Evolutionary conservation across 140 eudicot species (phyloP), one percentile per base, ranked within the genome.

Genomic region (Senecio squalidus): DNA sequence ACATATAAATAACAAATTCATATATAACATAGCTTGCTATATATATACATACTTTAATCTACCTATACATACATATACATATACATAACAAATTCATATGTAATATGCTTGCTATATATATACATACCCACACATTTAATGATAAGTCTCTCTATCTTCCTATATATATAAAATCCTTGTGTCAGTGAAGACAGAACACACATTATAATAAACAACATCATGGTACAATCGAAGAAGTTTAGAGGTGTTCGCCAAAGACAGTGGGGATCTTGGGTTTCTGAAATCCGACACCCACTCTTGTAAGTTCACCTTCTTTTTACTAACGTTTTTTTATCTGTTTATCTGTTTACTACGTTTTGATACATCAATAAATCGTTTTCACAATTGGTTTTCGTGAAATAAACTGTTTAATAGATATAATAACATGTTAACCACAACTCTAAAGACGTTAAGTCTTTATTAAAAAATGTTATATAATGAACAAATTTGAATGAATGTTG

Each of bases 241-340:
- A 86, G 95, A 79, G 95, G 95, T 74, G 95, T 86, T 82, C 79
- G 95, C 75, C 95, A 86, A 45, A 75, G 95, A 55, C 95, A 86
- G 67, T 86, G 95, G 95, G 95, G 95, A 17, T 86, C 95, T 23
- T 86, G 95, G 95, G 91, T 85, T 2, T 77, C 95, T 9, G 95
- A 85, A 62, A 82, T 85, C 64, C 75, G 95, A 64, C 95, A 85
- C 64, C 95, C 95, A 43, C 74, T 86, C 21, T 61, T 85, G 95
- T 82, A 74, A 73, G 62, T 39, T 62, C 26, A 9, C 25, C 55
- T 15, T 2, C 29, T 39, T n/a, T n/a, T n/a, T n/a, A n/a, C n/a
- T 9, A 36, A 10, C 2, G 14, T 0, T 9, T 31, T 31, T 64
- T 27, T 38, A 49, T 15, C 7, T 6, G 16, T 17, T 2, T 34